Evolutionary conservation across 768 basidiomycete genomes (phyloP).

Genomic region (Tricholoma hemisulphureum): DNA sequence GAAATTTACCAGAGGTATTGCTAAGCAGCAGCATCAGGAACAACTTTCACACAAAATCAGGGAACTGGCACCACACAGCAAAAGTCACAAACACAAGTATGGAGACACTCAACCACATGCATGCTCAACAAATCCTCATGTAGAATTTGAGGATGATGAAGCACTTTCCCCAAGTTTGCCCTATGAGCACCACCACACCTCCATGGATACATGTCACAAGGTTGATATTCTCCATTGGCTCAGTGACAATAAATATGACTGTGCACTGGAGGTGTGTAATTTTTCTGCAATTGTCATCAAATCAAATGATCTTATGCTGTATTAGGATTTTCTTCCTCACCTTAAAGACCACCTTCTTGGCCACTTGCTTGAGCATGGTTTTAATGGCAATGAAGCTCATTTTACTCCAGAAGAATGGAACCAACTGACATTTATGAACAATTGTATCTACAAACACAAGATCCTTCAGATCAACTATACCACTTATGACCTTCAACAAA

Average conservation of each 20-base stretch:
- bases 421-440: neutral
- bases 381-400: constrained; percentile 13
- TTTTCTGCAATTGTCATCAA: neutral
- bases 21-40: neutral
- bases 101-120: neutral
- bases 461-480: constrained; percentile 41
- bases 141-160: neutral
- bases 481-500: constrained; percentile 36
- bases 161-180: constrained; percentile 11
- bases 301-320: neutral
- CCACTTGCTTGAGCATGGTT: constrained; percentile 10
- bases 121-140: neutral
- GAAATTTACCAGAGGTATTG: neutral
- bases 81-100: neutral
- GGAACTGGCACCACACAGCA: neutral
- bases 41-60: neutral
- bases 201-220: neutral
- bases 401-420: constrained; percentile 6
- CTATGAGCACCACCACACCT: constrained; percentile 18
- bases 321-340: constrained; percentile 24
- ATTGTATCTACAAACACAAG: constrained; percentile 8
- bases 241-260: constrained; percentile 15
- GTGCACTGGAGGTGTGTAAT: constrained; percentile 18
- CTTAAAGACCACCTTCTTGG: constrained; percentile 30
- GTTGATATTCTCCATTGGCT: constrained; percentile 13